phyloP scores from a whole-genome alignment of 495 filamentous ascomycete genomes.

The Talaromyces thailandensis region DNA sequence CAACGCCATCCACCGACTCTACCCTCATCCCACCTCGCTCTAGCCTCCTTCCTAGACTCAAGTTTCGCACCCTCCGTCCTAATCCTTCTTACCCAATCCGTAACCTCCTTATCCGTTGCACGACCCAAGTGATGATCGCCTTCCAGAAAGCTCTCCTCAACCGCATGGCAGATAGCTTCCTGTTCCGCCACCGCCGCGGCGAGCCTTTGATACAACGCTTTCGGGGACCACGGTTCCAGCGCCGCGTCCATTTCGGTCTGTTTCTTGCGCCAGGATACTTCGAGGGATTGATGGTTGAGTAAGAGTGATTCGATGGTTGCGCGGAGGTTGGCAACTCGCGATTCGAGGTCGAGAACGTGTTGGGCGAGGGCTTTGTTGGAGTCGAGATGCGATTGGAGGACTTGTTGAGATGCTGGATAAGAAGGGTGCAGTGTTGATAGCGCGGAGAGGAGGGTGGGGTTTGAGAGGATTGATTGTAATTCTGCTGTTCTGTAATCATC shows the following conservation, averaged over 20 bases:
- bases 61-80: conserved; percentile 65
- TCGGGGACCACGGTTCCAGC: conserved; percentile 75
- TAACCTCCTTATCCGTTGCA: conserved; percentile 67
- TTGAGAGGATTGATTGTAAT: conserved; percentile 55
- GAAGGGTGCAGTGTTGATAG: conserved; percentile 56
- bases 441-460: conserved; percentile 49
- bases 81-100: conserved; percentile 75
- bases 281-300: conserved; percentile 72
- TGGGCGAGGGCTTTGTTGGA: conserved; percentile 55
- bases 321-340: conserved; percentile 54
- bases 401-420: conserved; percentile 34
- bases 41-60: conserved; percentile 69
- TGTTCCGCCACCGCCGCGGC: conserved; percentile 70
- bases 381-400: conserved; percentile 50
- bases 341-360: conserved; percentile 57
- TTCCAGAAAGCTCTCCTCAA: conserved; percentile 89
- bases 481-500: conserved; percentile 36
- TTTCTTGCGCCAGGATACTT: conserved; percentile 83
- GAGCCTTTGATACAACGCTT: conserved; percentile 71
- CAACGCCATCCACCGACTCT: conserved; percentile 88
- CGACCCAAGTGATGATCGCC: conserved; percentile 37
- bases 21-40: conserved; percentile 90
- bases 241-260: conserved; percentile 81
- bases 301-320: conserved; percentile 67
- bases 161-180: conserved; percentile 66